phyloP scores from a whole-genome alignment of 768 basidiomycete genomes.

The Gyrodon lividus region DNA sequence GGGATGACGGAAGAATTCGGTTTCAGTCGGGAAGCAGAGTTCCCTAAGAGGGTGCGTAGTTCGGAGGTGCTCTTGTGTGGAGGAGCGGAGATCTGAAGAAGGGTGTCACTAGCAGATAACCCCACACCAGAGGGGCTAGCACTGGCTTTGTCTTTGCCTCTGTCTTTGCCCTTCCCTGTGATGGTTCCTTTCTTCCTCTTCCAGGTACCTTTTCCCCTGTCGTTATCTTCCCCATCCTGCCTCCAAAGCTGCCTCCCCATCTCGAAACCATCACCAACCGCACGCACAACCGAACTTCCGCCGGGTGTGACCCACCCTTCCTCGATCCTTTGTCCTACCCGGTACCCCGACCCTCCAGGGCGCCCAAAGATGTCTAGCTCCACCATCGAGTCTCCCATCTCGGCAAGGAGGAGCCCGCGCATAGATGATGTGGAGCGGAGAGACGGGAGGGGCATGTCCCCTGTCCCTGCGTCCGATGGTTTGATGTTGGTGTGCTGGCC shows the following conservation, averaged over 20 bases:
- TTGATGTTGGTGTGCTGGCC: neutral
- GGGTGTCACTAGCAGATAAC: slow-evolving; percentile 49
- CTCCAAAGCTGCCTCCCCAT: slow-evolving; percentile 23
- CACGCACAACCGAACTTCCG: slow-evolving; percentile 20
- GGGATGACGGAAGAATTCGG: slow-evolving; percentile 51
- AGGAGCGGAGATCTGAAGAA: slow-evolving; percentile 50
- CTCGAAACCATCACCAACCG: slow-evolving; percentile 11
- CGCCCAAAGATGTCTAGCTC: slow-evolving; percentile 38
- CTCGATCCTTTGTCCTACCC: slow-evolving; percentile 40
- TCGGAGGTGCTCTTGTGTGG: slow-evolving; percentile 53
- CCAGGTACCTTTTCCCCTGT: slow-evolving; percentile 15
- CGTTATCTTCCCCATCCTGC: slow-evolving; percentile 9
- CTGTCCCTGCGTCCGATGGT: slow-evolving; percentile 2
- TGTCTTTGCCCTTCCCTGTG: slow-evolving; percentile 5
- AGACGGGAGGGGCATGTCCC: slow-evolving; percentile 21
- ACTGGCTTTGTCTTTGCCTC: slow-evolving; percentile 10
- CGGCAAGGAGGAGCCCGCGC: slow-evolving; percentile 47
- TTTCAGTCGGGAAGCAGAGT: slow-evolving; percentile 55
- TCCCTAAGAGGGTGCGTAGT: slow-evolving; percentile 62
- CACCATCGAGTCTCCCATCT: slow-evolving; percentile 48
- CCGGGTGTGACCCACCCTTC: slow-evolving; percentile 32
- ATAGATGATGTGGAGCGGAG: slow-evolving; percentile 41
- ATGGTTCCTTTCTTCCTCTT: slow-evolving; percentile 7
- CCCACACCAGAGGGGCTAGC: slow-evolving; percentile 15
- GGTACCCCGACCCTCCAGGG: slow-evolving; percentile 37